A percentile compares a stretch with the other conserved stretches of the same genome.
Evolutionary conservation across 345 rosid genomes (phyloP).

Genomic region (Salix arbutifolia): DNA sequence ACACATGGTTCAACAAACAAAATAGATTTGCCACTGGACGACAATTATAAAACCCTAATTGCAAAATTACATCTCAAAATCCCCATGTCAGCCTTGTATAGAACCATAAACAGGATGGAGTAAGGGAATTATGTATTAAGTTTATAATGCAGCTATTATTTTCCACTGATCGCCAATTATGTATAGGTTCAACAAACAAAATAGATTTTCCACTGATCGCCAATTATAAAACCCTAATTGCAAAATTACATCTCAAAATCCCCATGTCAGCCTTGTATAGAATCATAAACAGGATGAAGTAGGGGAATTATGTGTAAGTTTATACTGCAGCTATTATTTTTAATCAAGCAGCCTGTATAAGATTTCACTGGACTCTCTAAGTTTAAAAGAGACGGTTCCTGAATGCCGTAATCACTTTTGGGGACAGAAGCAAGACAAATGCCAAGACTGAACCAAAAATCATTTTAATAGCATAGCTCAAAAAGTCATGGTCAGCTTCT

Average conservation of each 20-base stretch:
- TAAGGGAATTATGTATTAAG: background rate
- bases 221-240: background rate
- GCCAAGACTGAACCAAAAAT: conserved; percentile 77
- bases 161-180: too few relatives aligned
- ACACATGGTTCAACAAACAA: too few relatives aligned
- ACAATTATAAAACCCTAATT: background rate
- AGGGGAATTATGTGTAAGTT: too few relatives aligned
- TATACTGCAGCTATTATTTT: background rate
- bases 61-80: background rate
- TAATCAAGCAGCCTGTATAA: background rate
- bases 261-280: background rate
- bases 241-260: background rate
- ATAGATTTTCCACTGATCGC: background rate
- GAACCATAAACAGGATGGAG: background rate
- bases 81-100: background rate
- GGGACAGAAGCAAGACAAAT: conserved; percentile 56
- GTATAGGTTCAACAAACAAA: too few relatives aligned
- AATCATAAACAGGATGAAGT: background rate
- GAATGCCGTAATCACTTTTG: conserved; percentile 55
- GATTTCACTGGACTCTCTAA: background rate
- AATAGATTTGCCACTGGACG: background rate
- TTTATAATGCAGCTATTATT: background rate
- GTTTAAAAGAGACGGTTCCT: conserved; percentile 46
- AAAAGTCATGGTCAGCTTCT: conserved; percentile 44
- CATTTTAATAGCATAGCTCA: conserved; percentile 50